phyloP scores from a whole-genome alignment of 768 basidiomycete species.

The Mycena epipterygia region DNA sequence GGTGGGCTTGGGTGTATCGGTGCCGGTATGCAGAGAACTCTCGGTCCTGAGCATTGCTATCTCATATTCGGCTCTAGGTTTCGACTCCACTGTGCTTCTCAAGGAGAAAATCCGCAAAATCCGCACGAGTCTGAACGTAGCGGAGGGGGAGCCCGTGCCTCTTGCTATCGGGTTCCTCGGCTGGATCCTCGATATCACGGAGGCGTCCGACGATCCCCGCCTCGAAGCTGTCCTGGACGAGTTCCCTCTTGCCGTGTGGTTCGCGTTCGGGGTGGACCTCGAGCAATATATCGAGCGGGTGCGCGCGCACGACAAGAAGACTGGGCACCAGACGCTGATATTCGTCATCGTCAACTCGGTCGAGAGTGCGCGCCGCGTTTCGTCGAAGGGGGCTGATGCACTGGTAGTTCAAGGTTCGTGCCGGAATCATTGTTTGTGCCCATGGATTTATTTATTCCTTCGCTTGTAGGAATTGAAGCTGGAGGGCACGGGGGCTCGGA shows the following conservation, averaged over 20 bases:
- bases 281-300: slow-evolving; percentile 66
- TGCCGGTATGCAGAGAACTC: slow-evolving; percentile 53
- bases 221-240: slow-evolving; percentile 60
- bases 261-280: slow-evolving; percentile 69
- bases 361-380: slow-evolving; percentile 62
- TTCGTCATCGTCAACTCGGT: slow-evolving; percentile 66
- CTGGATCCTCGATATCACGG: slow-evolving; percentile 66
- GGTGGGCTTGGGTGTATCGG: slow-evolving; percentile 73
- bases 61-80: slow-evolving; percentile 46
- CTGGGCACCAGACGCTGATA: slow-evolving; percentile 61
- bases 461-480: slow-evolving; percentile 1
- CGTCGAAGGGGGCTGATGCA: slow-evolving; percentile 66
- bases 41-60: slow-evolving; percentile 6
- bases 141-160: slow-evolving; percentile 54
- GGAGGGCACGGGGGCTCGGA: slow-evolving; percentile 38
- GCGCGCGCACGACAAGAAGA: slow-evolving; percentile 52
- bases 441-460: background rate
- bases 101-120: slow-evolving; percentile 56
- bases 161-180: slow-evolving; percentile 72
- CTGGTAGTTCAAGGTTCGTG: slow-evolving; percentile 74
- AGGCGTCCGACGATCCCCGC: slow-evolving; percentile 48
- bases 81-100: slow-evolving; percentile 50
- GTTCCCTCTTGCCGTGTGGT: slow-evolving; percentile 68
- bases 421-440: background rate
- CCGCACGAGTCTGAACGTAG: slow-evolving; percentile 49